These are phyloP conservation scores for Diplocarpon mali DNA, from an alignment of 2,329 filamentous ascomycete genomes.

Conservation along the genomic window DNA sequence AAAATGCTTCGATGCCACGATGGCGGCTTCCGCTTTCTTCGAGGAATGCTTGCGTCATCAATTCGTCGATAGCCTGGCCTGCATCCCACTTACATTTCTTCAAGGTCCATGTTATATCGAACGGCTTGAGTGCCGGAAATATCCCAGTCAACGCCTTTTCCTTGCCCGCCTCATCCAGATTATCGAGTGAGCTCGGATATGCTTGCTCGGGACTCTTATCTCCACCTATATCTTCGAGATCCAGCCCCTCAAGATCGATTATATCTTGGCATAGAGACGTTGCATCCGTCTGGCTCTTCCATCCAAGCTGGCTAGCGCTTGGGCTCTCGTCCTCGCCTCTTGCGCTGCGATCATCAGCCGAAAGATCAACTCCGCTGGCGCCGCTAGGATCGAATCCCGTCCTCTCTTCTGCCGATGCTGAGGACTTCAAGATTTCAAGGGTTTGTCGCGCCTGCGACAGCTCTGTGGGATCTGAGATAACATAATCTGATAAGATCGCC, in stretches of 20 bases:
- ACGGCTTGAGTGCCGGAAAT: conserved; percentile 57
- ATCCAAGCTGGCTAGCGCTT: conserved; percentile 18
- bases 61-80: conserved; percentile 61
- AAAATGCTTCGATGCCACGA: conserved; percentile 79
- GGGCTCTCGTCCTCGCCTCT: conserved; percentile 15
- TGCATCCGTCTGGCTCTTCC: conserved; percentile 23
- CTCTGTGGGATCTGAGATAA: conserved; percentile 43
- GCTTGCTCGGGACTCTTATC: conserved; percentile 33
- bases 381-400: conserved; percentile 72
- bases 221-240: conserved; percentile 28
- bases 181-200: conserved; percentile 25
- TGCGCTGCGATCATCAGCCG: conserved; percentile 9
- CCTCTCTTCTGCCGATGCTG: conserved; percentile 56
- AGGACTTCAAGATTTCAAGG: conserved; percentile 54
- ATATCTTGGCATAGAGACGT: conserved; percentile 21
- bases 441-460: conserved; percentile 44
- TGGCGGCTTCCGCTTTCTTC: conserved; percentile 51
- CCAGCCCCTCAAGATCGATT: conserved; percentile 19
- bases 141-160: conserved; percentile 52
- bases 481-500: conserved; percentile 65
- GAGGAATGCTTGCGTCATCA: conserved; percentile 71
- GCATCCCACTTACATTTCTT: conserved; percentile 58
- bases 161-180: conserved; percentile 49
- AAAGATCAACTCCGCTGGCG: conserved; percentile 37
- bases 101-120: conserved; percentile 56